Evolutionary conservation across 179 eudicot species (phyloP).

Genomic region (Drosera spatulata): DNA sequence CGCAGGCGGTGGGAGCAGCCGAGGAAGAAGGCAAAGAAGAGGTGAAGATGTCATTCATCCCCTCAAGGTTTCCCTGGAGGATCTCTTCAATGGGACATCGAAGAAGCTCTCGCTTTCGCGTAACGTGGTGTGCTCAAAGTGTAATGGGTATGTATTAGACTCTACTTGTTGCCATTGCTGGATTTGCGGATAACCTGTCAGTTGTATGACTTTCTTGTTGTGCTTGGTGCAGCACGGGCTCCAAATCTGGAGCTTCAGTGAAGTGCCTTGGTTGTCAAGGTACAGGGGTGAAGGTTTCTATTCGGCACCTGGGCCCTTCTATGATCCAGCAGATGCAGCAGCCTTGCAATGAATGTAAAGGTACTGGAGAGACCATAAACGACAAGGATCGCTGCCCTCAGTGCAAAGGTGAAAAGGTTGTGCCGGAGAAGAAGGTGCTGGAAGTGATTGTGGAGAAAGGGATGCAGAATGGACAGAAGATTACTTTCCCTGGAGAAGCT

Average conservation of each 20-base stretch:
- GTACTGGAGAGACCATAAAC: constrained; percentile 10
- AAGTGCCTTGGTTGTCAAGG: constrained; percentile 10
- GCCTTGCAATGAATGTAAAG: constrained; percentile 13
- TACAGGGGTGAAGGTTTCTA: constrained; percentile 8
- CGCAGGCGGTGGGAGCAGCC: constrained; percentile 16
- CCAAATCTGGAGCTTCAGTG: constrained; percentile 11
- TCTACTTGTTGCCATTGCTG: neutral
- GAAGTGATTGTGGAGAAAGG: constrained; percentile 12
- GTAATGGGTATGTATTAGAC: constrained; percentile 8
- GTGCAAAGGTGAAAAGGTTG: constrained; percentile 10
- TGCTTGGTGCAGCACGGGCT: constrained; percentile 7
- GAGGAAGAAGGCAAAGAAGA: constrained; percentile 17
- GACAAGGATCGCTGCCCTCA: constrained; percentile 11
- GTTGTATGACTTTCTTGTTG: neutral
- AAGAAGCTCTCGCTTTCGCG: constrained; percentile 3
- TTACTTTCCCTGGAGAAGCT: constrained; percentile 13
- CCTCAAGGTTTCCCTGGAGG: constrained; percentile 17
- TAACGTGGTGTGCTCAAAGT: constrained; percentile 1
- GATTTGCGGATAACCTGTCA: neutral
- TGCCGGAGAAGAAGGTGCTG: constrained; percentile 10
- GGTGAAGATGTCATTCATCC: constrained; percentile 21
- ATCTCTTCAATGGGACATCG: constrained; percentile 4
- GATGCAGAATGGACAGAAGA: constrained; percentile 11
- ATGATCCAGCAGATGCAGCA: neutral
- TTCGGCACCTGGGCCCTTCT: constrained; percentile 11